phyloP scores from a whole-genome alignment of 2,329 filamentous ascomycete genomes.

The Verticillium isaacii region DNA sequence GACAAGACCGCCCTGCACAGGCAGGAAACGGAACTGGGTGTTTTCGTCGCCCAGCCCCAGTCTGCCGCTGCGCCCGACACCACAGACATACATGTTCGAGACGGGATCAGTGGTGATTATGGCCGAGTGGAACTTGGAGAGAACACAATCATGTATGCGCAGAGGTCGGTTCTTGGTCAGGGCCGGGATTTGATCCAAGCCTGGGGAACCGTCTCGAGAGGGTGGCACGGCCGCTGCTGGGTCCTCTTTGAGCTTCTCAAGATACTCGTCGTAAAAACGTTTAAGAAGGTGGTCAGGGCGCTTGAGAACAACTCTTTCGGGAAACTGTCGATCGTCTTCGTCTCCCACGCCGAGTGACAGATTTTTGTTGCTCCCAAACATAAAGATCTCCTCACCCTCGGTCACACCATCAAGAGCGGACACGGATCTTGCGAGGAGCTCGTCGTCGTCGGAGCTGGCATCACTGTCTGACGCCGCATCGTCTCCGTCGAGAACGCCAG shows the following conservation, averaged over 20 bases:
- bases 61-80: constrained; percentile 84
- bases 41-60: constrained; percentile 86
- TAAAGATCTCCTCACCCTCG: constrained; percentile 78
- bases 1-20: constrained; percentile 71
- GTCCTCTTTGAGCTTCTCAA: constrained; percentile 40
- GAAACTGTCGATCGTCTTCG: constrained; percentile 89
- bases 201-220: constrained; percentile 12
- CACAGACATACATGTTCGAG: constrained; percentile 88
- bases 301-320: constrained; percentile 73
- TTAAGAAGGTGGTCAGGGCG: constrained; percentile 74
- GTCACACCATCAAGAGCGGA: constrained; percentile 14
- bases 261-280: constrained; percentile 66
- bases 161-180: constrained; percentile 69
- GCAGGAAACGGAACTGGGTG: constrained; percentile 80
- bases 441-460: constrained; percentile 27
- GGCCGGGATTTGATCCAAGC: constrained; percentile 58
- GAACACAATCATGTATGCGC: constrained; percentile 72
- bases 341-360: constrained; percentile 90
- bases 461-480: constrained; percentile 54
- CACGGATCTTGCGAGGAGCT: constrained; percentile 9
- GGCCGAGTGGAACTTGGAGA: constrained; percentile 90
- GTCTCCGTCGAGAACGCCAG: constrained; percentile 27
- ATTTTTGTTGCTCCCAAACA: constrained; percentile 96
- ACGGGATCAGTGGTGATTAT: constrained; percentile 82
- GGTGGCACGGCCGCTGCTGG: not conserved